Conservation (phyloP, 192 early-diverging fungal genomes). For the Linnemannia zychae region DNA sequence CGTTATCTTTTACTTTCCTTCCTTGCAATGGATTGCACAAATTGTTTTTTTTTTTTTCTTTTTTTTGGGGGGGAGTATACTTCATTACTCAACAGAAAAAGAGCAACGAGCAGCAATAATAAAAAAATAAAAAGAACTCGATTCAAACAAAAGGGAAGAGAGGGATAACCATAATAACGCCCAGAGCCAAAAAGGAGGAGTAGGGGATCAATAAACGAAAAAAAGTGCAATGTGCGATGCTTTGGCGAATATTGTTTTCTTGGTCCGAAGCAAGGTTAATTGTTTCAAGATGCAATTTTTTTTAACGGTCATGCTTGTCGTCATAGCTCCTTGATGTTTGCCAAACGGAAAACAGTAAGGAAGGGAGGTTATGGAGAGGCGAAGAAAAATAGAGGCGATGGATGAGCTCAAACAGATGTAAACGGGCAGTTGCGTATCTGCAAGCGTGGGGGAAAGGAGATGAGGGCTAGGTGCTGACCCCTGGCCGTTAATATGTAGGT, state of each 20-base stretch:
- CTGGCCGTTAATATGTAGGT: neutral
- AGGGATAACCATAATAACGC: too few species aligned
- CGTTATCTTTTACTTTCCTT: neutral
- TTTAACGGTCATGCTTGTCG: neutral
- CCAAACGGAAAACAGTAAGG: neutral
- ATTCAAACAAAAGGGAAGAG: neutral
- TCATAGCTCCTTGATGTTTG: neutral
- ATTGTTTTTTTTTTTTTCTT: neutral
- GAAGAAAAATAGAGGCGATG: neutral
- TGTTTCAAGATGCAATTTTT: conserved; percentile 34
- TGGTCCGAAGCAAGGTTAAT: conserved; percentile 27
- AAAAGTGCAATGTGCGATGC: neutral
- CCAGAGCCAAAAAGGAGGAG: neutral
- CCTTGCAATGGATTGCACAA: neutral
- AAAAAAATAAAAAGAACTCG: neutral
- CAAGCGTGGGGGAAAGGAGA: neutral
- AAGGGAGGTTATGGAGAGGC: neutral
- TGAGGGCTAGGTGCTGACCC: neutral
- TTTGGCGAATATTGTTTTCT: neutral
- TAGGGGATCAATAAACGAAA: neutral
- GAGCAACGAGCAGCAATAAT: neutral
- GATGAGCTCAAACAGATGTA: neutral
- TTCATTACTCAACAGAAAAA: neutral
- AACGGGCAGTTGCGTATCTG: neutral
- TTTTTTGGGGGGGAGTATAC: too few species aligned